Evolutionary conservation across 2,329 filamentous ascomycete genomes (phyloP), one percentile per base, ranked within the genome.

Genomic region (Thielaviopsis punctulata): DNA sequence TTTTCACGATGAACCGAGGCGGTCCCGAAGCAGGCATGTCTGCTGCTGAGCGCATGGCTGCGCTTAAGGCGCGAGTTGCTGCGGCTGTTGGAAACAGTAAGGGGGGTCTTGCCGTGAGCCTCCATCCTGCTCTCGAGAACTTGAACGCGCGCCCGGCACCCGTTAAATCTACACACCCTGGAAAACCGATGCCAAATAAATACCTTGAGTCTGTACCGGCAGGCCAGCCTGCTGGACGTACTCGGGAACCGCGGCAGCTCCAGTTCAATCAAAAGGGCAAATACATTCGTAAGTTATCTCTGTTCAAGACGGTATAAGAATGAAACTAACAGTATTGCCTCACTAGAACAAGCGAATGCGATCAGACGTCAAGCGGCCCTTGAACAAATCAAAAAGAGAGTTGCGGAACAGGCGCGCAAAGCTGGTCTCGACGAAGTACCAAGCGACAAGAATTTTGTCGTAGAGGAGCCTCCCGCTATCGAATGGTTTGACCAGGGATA

Each of bases 401-500:
- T 98, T 59, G 90, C 90, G 1, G 84, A 84, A 59, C 82, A 87
- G 59, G 84, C 88, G 10, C 78, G 89, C 55, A 90, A 88, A 64
- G 87, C 84, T n/a, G 89, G 88, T 46, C 86, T 96, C 56, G 90
- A 96, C 63, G 90, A 90, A 58, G 68, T 86, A 25, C 83, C 93
- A 56, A 80, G 84, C 48, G 90, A 98, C 65, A 94, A 90, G 65
- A 85, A 87, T 27, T 96, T 90, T 63, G 68, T 92, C 3, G 79
- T 95, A 5, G 82, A 90, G 57, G 73, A 76, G 27, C 92, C 92
- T 9, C 92, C 92, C 3, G 83, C 83, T 7, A 76, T 96, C 43
- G 92, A 98, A 65, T 98, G 92, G 92, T 96, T 90, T 86, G 92
- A 98, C 60, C 89, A 96, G 68, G 86, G 82, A 2, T 69, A 96